These are phyloP conservation scores for Hericium alpestre DNA, from an alignment of 768 basidiomycete genomes.

Conservation along the genomic window DNA sequence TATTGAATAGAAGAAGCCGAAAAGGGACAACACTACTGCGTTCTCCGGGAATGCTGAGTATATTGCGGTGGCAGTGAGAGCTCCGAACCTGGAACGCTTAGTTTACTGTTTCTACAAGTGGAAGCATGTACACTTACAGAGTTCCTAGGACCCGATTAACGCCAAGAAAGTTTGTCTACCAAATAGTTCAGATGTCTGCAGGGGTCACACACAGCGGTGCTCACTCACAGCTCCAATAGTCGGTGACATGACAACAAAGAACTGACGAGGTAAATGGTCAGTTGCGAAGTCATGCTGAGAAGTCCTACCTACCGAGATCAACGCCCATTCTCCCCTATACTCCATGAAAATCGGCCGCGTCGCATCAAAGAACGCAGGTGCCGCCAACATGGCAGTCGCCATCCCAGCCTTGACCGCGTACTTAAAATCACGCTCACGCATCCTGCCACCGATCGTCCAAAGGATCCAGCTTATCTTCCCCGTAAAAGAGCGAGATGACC, in stretches of 20 bases:
- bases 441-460: constrained; percentile 58
- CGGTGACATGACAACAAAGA: constrained; percentile 84
- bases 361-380: constrained; percentile 77
- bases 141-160: constrained; percentile 81
- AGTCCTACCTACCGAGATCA: constrained; percentile 63
- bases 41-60: constrained; percentile 73
- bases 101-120: not conserved
- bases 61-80: constrained; percentile 58
- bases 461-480: constrained; percentile 58
- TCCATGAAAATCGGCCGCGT: constrained; percentile 72
- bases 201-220: constrained; percentile 1
- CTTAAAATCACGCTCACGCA: constrained; percentile 68
- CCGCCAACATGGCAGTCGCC: constrained; percentile 70
- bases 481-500: constrained; percentile 43
- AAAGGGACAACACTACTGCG: constrained; percentile 59
- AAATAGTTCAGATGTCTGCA: constrained; percentile 6
- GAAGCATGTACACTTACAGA: constrained; percentile 38
- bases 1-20: constrained; percentile 83
- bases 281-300: not conserved
- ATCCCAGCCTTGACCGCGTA: constrained; percentile 85
- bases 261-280: constrained; percentile 29
- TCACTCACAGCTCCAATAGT: constrained; percentile 72
- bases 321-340: constrained; percentile 89
- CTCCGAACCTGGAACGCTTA: constrained; percentile 51
- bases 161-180: constrained; percentile 79